These are phyloP conservation scores for Ascoidea rubescens DNA, from an alignment of 805 yeast species.

Conservation along the genomic window DNA sequence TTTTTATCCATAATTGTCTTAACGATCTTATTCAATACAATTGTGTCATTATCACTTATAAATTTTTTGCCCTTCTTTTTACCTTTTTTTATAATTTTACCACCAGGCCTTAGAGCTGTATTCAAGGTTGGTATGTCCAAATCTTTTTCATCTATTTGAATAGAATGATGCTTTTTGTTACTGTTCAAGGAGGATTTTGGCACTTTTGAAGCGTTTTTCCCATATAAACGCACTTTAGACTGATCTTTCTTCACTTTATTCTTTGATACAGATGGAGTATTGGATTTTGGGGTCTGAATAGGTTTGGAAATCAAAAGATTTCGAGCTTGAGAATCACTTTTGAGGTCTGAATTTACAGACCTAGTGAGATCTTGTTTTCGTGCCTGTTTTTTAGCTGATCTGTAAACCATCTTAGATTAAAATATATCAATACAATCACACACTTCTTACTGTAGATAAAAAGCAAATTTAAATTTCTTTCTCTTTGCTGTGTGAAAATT, in stretches of 20 bases:
- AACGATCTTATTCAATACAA: slow-evolving; percentile 53
- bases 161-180: slow-evolving; percentile 25
- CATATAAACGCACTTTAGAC: slow-evolving; percentile 50
- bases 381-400: slow-evolving; percentile 41
- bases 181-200: background rate
- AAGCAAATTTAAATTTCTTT: too few relatives aligned
- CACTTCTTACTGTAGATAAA: too few relatives aligned
- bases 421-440: too few relatives aligned
- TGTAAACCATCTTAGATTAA: slow-evolving; percentile 3
- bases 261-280: slow-evolving; percentile 33
- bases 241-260: slow-evolving; percentile 51
- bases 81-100: slow-evolving; percentile 48
- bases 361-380: slow-evolving; percentile 36
- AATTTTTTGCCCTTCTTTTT: slow-evolving; percentile 73
- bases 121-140: slow-evolving; percentile 69
- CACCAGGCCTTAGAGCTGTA: slow-evolving; percentile 78
- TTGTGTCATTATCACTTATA: slow-evolving; percentile 52
- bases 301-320: slow-evolving; percentile 46
- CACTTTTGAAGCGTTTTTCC: slow-evolving; percentile 15
- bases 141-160: slow-evolving; percentile 56
- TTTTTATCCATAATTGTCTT: slow-evolving; percentile 71
- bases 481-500: too few relatives aligned
- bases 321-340: slow-evolving; percentile 52
- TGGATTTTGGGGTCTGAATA: slow-evolving; percentile 45
- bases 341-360: slow-evolving; percentile 51